These are phyloP conservation scores for Gossypium sturtianum DNA, from an alignment of 345 rosid species.

Conservation along the genomic window DNA sequence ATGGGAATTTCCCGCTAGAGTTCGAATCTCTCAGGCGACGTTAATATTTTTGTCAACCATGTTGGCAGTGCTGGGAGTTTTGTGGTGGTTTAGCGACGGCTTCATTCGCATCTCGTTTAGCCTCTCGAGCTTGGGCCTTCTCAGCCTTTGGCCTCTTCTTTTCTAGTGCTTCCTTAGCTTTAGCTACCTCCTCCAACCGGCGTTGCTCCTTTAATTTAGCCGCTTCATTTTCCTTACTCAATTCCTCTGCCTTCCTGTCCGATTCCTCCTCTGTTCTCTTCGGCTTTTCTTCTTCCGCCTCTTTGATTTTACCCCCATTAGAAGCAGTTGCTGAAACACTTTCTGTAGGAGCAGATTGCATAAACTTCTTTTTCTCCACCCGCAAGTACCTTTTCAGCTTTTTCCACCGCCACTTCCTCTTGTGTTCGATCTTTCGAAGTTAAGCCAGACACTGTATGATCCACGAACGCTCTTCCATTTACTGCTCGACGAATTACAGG, in stretches of 20 bases:
- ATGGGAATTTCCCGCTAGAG: conserved; percentile 77
- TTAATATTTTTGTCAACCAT: too few relatives aligned
- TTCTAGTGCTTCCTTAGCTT: conserved; percentile 75
- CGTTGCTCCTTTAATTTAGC: conserved; percentile 54
- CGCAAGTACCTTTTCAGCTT: neutral
- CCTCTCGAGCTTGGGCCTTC: conserved; percentile 72
- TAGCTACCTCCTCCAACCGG: conserved; percentile 65
- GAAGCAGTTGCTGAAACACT: conserved; percentile 28
- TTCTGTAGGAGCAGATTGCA: conserved; percentile 28
- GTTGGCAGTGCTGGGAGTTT: too few relatives aligned
- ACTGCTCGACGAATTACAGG: conserved; percentile 15
- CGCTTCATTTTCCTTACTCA: conserved; percentile 62
- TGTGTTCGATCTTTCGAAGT: conserved; percentile 25
- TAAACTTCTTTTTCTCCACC: conserved; percentile 25
- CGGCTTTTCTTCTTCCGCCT: conserved; percentile 39
- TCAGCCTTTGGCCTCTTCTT: conserved; percentile 68
- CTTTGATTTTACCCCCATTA: conserved; percentile 34
- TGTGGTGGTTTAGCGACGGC: too few relatives aligned
- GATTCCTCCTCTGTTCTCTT: conserved; percentile 56
- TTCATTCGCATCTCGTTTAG: conserved; percentile 34
- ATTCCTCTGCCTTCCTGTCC: conserved; percentile 59
- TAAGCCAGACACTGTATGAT: conserved; percentile 16
- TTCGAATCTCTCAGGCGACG: conserved; percentile 69
- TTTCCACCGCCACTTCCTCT: conserved; percentile 11
- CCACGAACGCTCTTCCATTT: conserved; percentile 16